A percentile compares a stretch with the other conserved stretches of the same genome.
Conservation (phyloP, 805 yeast species). For the Millerozyma acaciae region DNA sequence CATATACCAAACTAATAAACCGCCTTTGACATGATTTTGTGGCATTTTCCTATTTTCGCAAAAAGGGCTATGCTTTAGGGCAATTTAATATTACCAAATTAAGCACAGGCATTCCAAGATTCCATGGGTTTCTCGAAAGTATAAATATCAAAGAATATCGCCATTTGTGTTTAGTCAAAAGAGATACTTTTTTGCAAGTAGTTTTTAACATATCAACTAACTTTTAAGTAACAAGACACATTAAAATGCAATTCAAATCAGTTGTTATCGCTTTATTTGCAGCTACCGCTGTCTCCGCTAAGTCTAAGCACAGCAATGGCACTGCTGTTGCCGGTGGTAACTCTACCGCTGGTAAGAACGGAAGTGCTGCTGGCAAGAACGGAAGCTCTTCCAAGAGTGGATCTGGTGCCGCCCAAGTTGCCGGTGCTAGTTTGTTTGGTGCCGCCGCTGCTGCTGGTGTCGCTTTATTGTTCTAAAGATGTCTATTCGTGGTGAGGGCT, state of each 20-base stretch:
- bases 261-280: slow-evolving; percentile 68
- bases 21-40: too few relatives aligned
- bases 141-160: too few relatives aligned
- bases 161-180: too few relatives aligned
- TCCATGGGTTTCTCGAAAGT: too few relatives aligned
- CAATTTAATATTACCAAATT: too few relatives aligned
- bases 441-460: slow-evolving; percentile 85
- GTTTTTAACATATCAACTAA: too few relatives aligned
- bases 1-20: too few relatives aligned
- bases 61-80: too few relatives aligned
- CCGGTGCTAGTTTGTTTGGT: slow-evolving; percentile 74
- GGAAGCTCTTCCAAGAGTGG: slow-evolving; percentile 33
- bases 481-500: neutral
- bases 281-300: slow-evolving; percentile 63
- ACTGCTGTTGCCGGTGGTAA: slow-evolving; percentile 45
- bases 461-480: slow-evolving; percentile 41
- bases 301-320: slow-evolving; percentile 32
- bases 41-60: too few relatives aligned
- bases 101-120: too few relatives aligned
- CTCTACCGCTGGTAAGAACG: slow-evolving; percentile 46
- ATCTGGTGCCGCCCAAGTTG: slow-evolving; percentile 47
- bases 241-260: slow-evolving; percentile 68
- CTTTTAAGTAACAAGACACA: neutral
- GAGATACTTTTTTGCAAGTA: too few relatives aligned
- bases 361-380: slow-evolving; percentile 54